These are phyloP conservation scores for Lyophyllum decastes DNA, from an alignment of 768 basidiomycete species.

Conservation along the genomic window DNA sequence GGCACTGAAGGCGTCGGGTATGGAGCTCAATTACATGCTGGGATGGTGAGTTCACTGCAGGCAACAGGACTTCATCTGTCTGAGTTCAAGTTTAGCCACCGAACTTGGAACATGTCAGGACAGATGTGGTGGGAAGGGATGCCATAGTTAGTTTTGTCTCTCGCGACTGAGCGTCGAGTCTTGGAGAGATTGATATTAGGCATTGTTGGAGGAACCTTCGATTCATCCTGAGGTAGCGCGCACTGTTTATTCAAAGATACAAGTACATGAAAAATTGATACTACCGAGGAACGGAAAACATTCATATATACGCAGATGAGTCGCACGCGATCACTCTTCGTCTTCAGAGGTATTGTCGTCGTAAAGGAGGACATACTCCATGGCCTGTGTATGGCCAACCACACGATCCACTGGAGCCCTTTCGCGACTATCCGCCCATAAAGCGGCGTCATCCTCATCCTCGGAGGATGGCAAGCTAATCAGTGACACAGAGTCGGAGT, in stretches of 20 bases:
- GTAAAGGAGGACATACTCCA: constrained; percentile 75
- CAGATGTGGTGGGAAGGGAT: constrained; percentile 37
- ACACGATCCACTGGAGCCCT: constrained; percentile 31
- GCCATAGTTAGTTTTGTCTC: constrained; percentile 28
- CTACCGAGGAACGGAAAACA: not conserved
- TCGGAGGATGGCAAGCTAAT: constrained; percentile 62
- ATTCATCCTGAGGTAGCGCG: not conserved
- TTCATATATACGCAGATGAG: not conserved
- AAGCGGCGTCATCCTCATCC: constrained; percentile 51
- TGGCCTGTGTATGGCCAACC: constrained; percentile 28
- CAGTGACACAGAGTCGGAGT: constrained; percentile 55
- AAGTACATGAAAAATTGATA: not conserved
- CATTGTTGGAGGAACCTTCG: not conserved
- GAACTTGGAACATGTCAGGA: constrained; percentile 28
- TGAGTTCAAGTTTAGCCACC: not conserved
- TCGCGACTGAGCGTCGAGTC: not conserved
- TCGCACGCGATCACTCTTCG: constrained; percentile 30
- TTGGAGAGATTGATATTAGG: not conserved
- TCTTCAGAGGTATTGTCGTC: constrained; percentile 62
- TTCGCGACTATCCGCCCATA: constrained; percentile 61
- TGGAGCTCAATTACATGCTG: constrained; percentile 17
- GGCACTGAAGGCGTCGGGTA: constrained; percentile 73
- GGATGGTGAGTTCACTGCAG: constrained; percentile 15
- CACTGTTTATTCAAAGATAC: not conserved
- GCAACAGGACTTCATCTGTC: not conserved